Base-by-base conservation (phyloP, 2,329 filamentous ascomycete genomes). In the Grosmannia serpens region DNA sequence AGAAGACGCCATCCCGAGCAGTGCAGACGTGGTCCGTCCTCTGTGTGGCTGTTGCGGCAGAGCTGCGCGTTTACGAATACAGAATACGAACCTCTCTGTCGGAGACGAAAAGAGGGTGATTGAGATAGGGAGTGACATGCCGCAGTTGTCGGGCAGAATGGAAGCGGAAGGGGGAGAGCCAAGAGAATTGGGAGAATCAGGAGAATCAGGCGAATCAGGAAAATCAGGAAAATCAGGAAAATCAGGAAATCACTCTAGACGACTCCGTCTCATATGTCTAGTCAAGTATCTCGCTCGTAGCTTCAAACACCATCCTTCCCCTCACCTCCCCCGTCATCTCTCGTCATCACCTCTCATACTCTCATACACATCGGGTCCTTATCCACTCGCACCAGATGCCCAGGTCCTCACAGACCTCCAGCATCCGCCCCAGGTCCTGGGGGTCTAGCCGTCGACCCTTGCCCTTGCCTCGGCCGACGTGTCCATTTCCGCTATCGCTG, bases 341-440 rank as follows among this genome's bases (percentile, higher is more conserved):
- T 17, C 35, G 35, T 13, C 33, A 35, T 35, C 35, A 38, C 35
- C 17, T 13, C 35, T 24, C 22, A 13, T 27, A 13, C n/a, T n/a
- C 10, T 50, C 47, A 50, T 20, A 20, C 63, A 65, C 67, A 67
- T 57, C 66, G 60, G 11, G 61, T 72, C 59, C 77, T 70, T 46
- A 81, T 75, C 75, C 77, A 81, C 65, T 81, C 77, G 33, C 73
- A 74, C 79, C 78, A 82, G 61, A 74, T 71, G 60, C 77, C 77
- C 53, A 82, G 64, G 62, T 82, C 75, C 65, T 81, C 79, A 62
- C 78, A 70, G 52, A 74, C 66, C 69, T 80, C 77, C 53, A 82
- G 65, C 58, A 73, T 67, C 51, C 67, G 71, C 27, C 72, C 79
- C 53, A 81, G 66, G 51, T 75, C 73, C 60, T 75, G 71, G 26